Evolutionary conservation across 148 eudicot genomes (phyloP).

Genomic region (Dianthus caryophyllus): DNA sequence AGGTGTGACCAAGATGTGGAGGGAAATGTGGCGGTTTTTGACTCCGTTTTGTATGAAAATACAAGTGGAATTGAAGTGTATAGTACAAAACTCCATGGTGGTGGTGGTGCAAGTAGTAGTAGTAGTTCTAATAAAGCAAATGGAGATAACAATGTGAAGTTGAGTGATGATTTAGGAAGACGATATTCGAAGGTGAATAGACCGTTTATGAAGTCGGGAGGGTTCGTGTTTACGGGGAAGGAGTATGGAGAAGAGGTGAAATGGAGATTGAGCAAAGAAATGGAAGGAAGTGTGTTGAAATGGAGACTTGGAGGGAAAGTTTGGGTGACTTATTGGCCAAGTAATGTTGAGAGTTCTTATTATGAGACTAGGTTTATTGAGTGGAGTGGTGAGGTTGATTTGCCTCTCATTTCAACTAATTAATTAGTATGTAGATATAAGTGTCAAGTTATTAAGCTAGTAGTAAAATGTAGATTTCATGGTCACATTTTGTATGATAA

Average conservation of each 20-base stretch:
- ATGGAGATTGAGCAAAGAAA: conserved; percentile 77
- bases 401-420: conserved; percentile 54
- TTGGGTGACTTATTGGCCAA: conserved; percentile 88
- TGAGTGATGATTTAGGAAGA: conserved; percentile 32
- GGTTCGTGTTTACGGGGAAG: conserved; percentile 46
- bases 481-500: too few relatives aligned
- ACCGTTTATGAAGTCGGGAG: conserved; percentile 62
- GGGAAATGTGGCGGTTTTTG: conserved; percentile 55
- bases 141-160: not conserved
- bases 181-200: conserved; percentile 55
- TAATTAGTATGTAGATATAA: not conserved
- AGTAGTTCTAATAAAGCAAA: conserved; percentile 14
- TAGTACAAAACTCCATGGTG: conserved; percentile 35
- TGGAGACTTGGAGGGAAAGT: conserved; percentile 77
- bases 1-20: conserved; percentile 83
- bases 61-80: conserved; percentile 58
- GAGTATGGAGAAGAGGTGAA: conserved; percentile 59
- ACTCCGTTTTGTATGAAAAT: conserved; percentile 53
- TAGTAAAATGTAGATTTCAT: too few relatives aligned
- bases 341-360: conserved; percentile 48
- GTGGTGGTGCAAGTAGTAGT: too few relatives aligned
- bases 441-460: not conserved
- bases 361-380: conserved; percentile 75
- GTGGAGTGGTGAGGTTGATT: conserved; percentile 84
- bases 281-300: conserved; percentile 92